Base-by-base conservation (phyloP, 331 rosid genomes). In the Erythrophleum ivorense region DNA sequence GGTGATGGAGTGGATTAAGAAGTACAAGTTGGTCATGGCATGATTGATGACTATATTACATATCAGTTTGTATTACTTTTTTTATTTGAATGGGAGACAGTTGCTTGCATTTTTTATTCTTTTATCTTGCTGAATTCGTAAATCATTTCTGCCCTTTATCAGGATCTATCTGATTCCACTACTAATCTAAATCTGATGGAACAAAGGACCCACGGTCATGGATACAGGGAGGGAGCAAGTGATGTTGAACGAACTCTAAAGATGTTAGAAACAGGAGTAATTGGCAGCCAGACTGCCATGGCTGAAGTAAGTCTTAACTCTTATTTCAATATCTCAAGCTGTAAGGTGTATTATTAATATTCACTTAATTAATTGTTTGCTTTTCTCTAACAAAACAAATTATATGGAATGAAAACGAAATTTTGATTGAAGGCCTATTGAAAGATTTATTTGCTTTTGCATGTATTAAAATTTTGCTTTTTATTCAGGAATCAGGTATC, bases 191-290 rank as follows among this genome's bases (percentile, higher is more conserved):
- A 79, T 82, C 82, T 79, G 86, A 83, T 69, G 83, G 92, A 85
- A 71, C 88, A 78, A 73, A 79, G 79, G 73, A 81, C 92, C 53
- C 81, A 38, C 67, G 90, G 82, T 79, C 86, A 87, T 70, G 87
- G 66, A 55, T 77, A 86, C 76, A 82, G 87, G 83, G 90, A 88
- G 52, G 89, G 72, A 79, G 91, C 85, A 78, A 78, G 65, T 80
- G 94, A 91, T 80, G 85, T 83, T 40, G 98, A 91, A 78, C 87
- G 92, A 41, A 90, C 90, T 62, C 86, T 91, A 66, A 95, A 82
- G 87, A 93, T 55, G 87, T 88, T 93, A 53, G 52, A 81, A 55
- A 77, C 95, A 34, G 71, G 76, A 74, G 87, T 83, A 63, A 90
- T 59, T 63, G 85, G 84, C 36, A 79, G 83, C 75, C 93, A 86